Evolutionary conservation across 352 stramenopile species (phyloP).

Genomic region (Phytophthora pinifolia): DNA sequence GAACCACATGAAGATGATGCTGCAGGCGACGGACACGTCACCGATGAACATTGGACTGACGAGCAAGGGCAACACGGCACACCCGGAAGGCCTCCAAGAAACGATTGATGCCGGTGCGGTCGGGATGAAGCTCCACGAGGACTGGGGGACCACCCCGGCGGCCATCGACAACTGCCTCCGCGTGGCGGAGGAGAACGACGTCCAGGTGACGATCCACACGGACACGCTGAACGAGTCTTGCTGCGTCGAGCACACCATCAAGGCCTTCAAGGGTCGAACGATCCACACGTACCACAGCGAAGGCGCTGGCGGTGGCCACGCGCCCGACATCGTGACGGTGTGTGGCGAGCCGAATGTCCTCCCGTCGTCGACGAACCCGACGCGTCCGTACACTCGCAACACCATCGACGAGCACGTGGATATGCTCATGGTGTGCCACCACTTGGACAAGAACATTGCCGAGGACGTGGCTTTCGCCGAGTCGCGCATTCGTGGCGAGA

Average conservation of each 20-base stretch:
- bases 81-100: conserved; percentile 85
- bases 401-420: conserved; percentile 99
- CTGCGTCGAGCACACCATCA: conserved; percentile 95
- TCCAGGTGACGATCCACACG: conserved; percentile 97
- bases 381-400: conserved; percentile 95
- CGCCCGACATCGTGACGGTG: conserved; percentile 97
- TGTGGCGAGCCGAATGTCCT: conserved; percentile 93
- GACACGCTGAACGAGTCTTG: conserved; percentile 97
- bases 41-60: conserved; percentile 98
- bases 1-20: conserved; percentile 95
- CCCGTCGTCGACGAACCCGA: conserved; percentile 97
- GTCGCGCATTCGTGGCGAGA: conserved; percentile 96
- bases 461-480: conserved; percentile 98
- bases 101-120: conserved; percentile 91
- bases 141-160: conserved; percentile 96
- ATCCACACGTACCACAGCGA: conserved; percentile 97
- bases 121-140: conserved; percentile 97
- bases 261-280: conserved; percentile 94
- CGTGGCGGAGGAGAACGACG: conserved; percentile 91
- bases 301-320: conserved; percentile 92
- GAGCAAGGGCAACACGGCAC: conserved; percentile 95
- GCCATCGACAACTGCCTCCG: conserved; percentile 93
- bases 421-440: conserved; percentile 99
- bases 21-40: conserved; percentile 91
- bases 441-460: conserved; percentile 95